Evolutionary conservation across 768 basidiomycete genomes (phyloP).

Genomic region (Fomitopsis serialis): DNA sequence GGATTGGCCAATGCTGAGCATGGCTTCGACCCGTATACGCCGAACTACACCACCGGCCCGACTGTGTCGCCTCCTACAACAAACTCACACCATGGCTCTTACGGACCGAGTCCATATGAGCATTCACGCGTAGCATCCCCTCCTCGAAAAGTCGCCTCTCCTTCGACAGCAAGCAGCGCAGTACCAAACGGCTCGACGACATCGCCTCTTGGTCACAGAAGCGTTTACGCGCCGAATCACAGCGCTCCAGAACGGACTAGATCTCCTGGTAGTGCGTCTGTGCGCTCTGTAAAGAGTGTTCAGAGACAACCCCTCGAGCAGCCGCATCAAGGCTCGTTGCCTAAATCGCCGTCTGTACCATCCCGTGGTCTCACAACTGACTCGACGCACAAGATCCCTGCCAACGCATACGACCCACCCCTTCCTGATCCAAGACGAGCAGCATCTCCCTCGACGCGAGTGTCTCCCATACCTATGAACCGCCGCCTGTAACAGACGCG

Average conservation of each 20-base stretch:
- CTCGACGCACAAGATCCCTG: not conserved
- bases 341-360: not conserved
- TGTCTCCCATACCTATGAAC: not conserved
- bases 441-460: not conserved
- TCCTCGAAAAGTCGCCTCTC: constrained; percentile 8
- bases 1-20: constrained; percentile 9
- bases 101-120: not conserved
- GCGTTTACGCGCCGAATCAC: constrained; percentile 1
- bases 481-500: not conserved
- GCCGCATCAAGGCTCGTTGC: not conserved
- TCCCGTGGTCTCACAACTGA: constrained; percentile 5
- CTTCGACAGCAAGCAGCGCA: not conserved
- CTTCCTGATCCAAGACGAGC: not conserved
- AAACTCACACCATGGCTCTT: not conserved
- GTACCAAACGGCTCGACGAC: not conserved
- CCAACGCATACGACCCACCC: constrained; percentile 11
- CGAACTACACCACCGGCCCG: not conserved
- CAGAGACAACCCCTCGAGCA: constrained; percentile 2
- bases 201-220: not conserved
- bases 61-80: not conserved
- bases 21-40: not conserved
- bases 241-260: constrained; percentile 8
- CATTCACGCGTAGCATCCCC: constrained; percentile 13
- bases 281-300: constrained; percentile 8
- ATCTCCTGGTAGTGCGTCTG: constrained; percentile 12